Conservation (phyloP, 2,329 filamentous ascomycete species). For the Colletotrichum graminicola region DNA sequence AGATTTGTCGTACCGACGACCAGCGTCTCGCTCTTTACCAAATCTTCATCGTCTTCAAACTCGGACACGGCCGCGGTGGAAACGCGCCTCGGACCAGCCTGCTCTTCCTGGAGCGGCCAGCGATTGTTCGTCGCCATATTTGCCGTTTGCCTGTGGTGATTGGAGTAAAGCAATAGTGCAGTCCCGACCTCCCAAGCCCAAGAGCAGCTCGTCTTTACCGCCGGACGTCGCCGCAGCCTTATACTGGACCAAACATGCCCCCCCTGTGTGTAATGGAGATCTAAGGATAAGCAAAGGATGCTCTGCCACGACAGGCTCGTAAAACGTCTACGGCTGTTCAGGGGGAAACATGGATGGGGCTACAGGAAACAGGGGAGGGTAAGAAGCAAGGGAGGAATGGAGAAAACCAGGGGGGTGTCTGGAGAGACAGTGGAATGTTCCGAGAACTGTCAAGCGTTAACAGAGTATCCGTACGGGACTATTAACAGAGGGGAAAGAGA, state of each 20-base stretch:
- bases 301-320: background rate
- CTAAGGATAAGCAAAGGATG: background rate
- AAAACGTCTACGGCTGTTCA: background rate
- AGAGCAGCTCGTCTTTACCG: background rate
- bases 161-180: constrained; percentile 14
- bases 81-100: constrained; percentile 22
- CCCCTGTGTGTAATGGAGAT: constrained; percentile 6
- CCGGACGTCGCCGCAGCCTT: constrained; percentile 21
- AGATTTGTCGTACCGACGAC: constrained; percentile 45
- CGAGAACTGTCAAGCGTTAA: too few species aligned
- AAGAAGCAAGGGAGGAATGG: background rate
- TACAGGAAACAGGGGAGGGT: background rate
- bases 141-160: background rate
- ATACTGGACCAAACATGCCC: constrained; percentile 15
- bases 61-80: constrained; percentile 11
- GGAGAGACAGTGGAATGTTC: background rate
- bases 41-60: background rate
- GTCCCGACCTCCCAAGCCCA: constrained; percentile 11
- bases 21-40: constrained; percentile 37
- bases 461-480: background rate
- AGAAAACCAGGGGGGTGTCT: background rate
- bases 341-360: background rate
- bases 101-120: constrained; percentile 38
- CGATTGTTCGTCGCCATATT: constrained; percentile 32
- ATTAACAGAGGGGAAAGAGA: background rate